phyloP scores from a whole-genome alignment of 2,329 filamentous ascomycete genomes.

The Calonectria crousiana region DNA sequence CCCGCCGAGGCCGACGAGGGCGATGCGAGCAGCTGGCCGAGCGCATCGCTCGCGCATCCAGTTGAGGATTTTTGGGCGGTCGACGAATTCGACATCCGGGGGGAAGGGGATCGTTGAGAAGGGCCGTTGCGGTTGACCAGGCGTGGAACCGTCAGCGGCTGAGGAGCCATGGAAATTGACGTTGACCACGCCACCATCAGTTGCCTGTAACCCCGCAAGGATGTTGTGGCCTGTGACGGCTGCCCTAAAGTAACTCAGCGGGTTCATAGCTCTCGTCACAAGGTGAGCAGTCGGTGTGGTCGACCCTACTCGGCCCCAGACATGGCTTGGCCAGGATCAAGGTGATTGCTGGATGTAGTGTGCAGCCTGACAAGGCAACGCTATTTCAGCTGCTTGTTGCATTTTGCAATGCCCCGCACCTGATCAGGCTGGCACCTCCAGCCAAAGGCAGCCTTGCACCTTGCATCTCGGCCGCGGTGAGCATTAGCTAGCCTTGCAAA shows the following conservation, averaged over 20 bases:
- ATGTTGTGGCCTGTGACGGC: not conserved
- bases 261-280: not conserved
- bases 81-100: not conserved
- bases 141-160: not conserved
- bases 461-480: no score
- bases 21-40: not conserved
- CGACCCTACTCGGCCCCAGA: not conserved
- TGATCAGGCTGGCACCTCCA: not conserved
- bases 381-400: not conserved
- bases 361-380: not conserved
- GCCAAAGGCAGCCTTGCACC: no score
- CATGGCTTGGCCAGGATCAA: not conserved
- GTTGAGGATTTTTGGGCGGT: not conserved
- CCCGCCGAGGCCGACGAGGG: slow-evolving; percentile 6
- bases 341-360: not conserved
- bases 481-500: no score
- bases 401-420: not conserved
- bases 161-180: not conserved
- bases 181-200: not conserved
- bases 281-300: not conserved
- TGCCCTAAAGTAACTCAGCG: not conserved
- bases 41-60: not conserved
- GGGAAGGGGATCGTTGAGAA: slow-evolving; percentile 9
- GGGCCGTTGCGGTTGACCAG: not conserved
- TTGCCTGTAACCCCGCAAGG: not conserved